Conservation (phyloP, 225 moss, liverwort and hornwort species). For the Anthoceros angustus region DNA sequence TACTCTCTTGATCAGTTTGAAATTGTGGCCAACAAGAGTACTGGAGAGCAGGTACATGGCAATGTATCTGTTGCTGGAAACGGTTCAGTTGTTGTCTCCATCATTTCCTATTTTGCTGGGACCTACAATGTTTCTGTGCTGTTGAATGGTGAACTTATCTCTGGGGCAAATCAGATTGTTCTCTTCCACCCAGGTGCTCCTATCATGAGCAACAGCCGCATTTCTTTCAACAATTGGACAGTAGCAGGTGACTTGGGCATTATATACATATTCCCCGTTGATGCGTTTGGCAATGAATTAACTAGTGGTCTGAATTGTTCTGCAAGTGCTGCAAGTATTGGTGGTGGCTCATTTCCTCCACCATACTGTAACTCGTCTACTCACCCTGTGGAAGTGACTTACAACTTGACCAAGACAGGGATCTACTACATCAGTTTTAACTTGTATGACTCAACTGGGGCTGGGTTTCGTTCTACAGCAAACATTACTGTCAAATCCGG, state of each 20-base stretch:
- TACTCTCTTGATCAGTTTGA: not conserved
- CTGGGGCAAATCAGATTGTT: not conserved
- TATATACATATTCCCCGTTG: not conserved
- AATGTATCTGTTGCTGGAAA: not conserved
- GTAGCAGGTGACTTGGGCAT: not conserved
- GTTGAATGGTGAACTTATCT: not conserved
- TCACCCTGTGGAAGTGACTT: not conserved
- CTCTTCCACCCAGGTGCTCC: not conserved
- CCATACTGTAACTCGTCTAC: not conserved
- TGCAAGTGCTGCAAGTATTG: not conserved
- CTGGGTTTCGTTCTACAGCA: not conserved
- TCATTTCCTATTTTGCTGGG: not conserved
- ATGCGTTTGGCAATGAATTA: not conserved
- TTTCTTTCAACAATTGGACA: not conserved
- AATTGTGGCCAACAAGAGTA: not conserved
- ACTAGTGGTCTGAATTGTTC: not conserved
- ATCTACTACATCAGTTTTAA: not conserved
- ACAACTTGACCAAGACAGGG: not conserved
- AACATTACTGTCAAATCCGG: not conserved
- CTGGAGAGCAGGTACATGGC: not conserved
- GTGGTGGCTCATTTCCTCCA: slow-evolving; percentile 1
- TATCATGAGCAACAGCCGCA: not conserved
- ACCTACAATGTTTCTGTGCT: not conserved
- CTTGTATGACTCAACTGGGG: not conserved
- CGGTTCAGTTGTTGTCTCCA: not conserved